Base-by-base conservation (phyloP, 2,329 filamentous ascomycete species). In the Fusarium nematophilum region DNA sequence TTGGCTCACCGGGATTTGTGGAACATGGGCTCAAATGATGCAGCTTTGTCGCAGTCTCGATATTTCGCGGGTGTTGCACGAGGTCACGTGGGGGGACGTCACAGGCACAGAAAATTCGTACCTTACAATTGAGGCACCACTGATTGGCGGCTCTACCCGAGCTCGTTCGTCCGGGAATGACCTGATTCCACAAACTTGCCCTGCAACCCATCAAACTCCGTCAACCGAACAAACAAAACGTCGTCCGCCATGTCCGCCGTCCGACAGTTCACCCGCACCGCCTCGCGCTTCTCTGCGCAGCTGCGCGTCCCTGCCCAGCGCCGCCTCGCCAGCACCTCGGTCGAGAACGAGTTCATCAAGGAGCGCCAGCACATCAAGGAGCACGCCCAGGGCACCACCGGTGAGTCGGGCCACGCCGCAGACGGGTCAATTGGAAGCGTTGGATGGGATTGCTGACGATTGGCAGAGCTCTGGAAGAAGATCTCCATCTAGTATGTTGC, bases 271-370 rank as follows among this genome's bases (percentile, higher is more conserved):
- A 72, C 86, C 73, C 88, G 88, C 73, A 77, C 82, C 60, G 80
- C 85, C 65, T 86, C 87, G 81, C 89, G 88, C 78, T 78, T 86
- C 68, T 76, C 81, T 67, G 80, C 84, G 70, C 86, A 85, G 77
- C 76, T 87, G 68, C 86, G 86, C 72, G 78, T 77, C 63, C 77
- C 82, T 62, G 78, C 81, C 70, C 90, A 91, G 83, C 88, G 90
- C 77, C 89, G 89, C 70, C 84, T 92, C 72, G 89, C 88, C 75
- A 88, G 85, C 81, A 82, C 84, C 70, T 76, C 91, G 70, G 87
- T 89, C 76, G 91, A 97, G 82, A 98, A 96, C 81, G 87, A 88
- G 73, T 99, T 98, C 86, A 89, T 96, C 83, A 89, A 90, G 73
- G 95, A 99, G 86, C 88, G 95, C 76, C 83, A 88, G 76, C 91